Evolutionary conservation across 2,329 filamentous ascomycete species (phyloP), one percentile per base, ranked within the genome.

Genomic region (Dendrostoma leiphaemia): DNA sequence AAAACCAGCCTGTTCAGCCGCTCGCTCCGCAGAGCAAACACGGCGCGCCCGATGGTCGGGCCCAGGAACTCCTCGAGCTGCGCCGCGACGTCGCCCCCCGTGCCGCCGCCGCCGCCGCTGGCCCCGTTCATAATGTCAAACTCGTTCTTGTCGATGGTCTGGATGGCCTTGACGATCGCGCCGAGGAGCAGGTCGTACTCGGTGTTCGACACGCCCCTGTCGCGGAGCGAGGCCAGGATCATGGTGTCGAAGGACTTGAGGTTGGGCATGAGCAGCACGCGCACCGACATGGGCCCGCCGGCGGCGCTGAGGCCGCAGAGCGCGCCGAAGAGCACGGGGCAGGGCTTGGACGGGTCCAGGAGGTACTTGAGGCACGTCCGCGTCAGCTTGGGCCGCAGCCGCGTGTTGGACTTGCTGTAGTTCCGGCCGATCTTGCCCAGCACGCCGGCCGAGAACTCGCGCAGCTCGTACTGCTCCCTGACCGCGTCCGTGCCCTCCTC

Each of bases 301-400:
- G 95, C 86, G 1, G 87, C 84, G 2, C 87, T 80, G 3, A 99
- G 76, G 1, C 92, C 93, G 28, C 86, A 82, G 21, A 99, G 81
- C 6, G 93, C 91, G 41, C 94, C 94, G 67, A 94, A 99, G 64
- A 96, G 90, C 1, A 93, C 88, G 2, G 89, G 85, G 0, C 91
- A 82, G 0, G 91, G 86, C 65, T 92, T 91, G 40, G 86, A 84
- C 0, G 91, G 90, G 64, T 97, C 92, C 28, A 99, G 81, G 70
- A 97, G 93, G 64, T 89, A 86, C 73, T 96, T 96, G 31, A 97
- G 81, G 65, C 91, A 97, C 0, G 92, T 94, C n/a, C 94, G 83
- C 4, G 91, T 92, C 28, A 99, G 86, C 60, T 95, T 90, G 2
- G 92, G 87, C 54, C 91, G 90, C 24, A 97, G 82, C 13, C 91